Evolutionary conservation across 257 asterid species (phyloP).

Genomic region (Datura wrightii): DNA sequence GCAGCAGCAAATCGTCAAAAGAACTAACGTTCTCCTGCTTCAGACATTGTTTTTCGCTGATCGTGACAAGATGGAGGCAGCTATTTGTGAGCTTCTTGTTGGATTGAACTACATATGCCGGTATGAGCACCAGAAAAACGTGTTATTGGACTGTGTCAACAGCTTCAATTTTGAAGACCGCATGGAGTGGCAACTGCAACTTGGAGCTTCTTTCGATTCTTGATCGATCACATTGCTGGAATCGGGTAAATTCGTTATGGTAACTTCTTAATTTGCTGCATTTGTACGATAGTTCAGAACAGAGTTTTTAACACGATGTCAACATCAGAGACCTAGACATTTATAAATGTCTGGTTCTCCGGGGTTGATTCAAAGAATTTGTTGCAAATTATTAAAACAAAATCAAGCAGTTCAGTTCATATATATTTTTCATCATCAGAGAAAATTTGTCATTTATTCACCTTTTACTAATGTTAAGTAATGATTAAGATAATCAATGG

Average conservation of each 20-base stretch:
- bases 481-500: no score
- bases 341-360: background rate
- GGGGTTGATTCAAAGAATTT: background rate
- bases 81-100: constrained; percentile 72
- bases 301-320: background rate
- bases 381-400: background rate
- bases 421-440: background rate
- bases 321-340: constrained; percentile 15
- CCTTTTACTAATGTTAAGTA: no score
- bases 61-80: constrained; percentile 67
- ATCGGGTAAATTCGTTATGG: background rate
- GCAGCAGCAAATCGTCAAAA: constrained; percentile 68
- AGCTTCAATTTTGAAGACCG: constrained; percentile 81
- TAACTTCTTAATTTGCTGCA: background rate
- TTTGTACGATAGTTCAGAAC: background rate
- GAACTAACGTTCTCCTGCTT: constrained; percentile 76
- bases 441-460: no score
- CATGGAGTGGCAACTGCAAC: constrained; percentile 68
- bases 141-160: constrained; percentile 81
- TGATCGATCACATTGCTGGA: constrained; percentile 42
- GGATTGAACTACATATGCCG: constrained; percentile 88
- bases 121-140: constrained; percentile 85
- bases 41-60: constrained; percentile 86
- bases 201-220: constrained; percentile 50
- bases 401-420: background rate